These are phyloP conservation scores for Vitis hybrid DNA, from an alignment of 177 flowering plant genomes.

Conservation along the genomic window DNA sequence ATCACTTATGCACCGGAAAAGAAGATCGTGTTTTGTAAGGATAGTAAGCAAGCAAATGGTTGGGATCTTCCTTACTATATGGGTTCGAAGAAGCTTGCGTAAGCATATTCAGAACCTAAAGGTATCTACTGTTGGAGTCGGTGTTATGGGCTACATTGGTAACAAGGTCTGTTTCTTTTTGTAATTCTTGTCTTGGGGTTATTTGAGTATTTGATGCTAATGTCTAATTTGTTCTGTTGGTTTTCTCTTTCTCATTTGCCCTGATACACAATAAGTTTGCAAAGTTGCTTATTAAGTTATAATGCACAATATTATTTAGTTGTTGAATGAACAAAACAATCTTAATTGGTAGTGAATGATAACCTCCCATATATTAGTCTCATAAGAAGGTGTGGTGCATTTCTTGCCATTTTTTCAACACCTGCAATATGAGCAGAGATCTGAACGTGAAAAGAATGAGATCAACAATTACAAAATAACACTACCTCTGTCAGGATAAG, in stretches of 20 bases:
- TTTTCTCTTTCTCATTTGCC: too few species aligned
- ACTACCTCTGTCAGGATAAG: too few species aligned
- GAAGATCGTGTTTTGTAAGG: conserved; percentile 73
- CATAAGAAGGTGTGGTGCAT: too few species aligned
- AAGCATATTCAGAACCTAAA: conserved; percentile 79
- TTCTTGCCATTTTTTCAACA: too few species aligned
- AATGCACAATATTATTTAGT: neutral
- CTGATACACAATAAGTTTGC: too few species aligned
- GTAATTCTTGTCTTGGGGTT: conserved; percentile 3
- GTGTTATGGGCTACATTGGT: conserved; percentile 97
- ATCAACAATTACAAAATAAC: too few species aligned
- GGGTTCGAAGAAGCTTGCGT: conserved; percentile 92
- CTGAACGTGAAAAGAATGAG: too few species aligned
- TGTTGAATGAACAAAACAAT: too few species aligned
- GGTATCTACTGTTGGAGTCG: conserved; percentile 96
- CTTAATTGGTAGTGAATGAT: too few species aligned
- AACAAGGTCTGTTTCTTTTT: conserved; percentile 74
- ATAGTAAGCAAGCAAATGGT: conserved; percentile 99
- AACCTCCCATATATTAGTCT: too few species aligned
- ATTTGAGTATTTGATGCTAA: neutral
- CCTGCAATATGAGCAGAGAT: too few species aligned
- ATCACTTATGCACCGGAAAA: conserved; percentile 55
- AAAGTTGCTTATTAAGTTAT: too few species aligned
- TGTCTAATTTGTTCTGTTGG: neutral
- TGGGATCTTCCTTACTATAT: conserved; percentile 81